A percentile compares a stretch with the other conserved stretches of the same genome.
phyloP scores from a whole-genome alignment of 805 yeast genomes.

The Isabelozyma heimii region DNA sequence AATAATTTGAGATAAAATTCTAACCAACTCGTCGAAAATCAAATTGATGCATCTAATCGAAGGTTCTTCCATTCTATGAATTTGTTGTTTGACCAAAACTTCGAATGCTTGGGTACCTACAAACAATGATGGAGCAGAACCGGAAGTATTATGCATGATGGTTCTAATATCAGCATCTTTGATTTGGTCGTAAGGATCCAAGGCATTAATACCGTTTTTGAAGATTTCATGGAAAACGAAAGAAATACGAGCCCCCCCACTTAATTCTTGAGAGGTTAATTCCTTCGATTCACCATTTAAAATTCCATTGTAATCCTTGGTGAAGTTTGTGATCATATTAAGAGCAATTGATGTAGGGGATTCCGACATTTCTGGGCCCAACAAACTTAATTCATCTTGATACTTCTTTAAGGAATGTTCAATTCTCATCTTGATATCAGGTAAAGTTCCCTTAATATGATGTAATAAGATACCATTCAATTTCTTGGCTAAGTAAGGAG shows the following conservation, averaged over 20 bases:
- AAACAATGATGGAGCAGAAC: constrained; percentile 92
- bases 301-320: constrained; percentile 87
- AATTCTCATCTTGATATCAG: constrained; percentile 89
- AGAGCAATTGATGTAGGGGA: constrained; percentile 87
- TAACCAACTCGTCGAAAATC: constrained; percentile 90
- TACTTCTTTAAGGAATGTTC: constrained; percentile 83
- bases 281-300: constrained; percentile 92
- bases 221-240: constrained; percentile 96
- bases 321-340: constrained; percentile 86
- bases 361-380: constrained; percentile 89
- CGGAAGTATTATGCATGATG: constrained; percentile 94
- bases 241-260: constrained; percentile 97
- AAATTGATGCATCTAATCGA: constrained; percentile 81
- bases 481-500: constrained; percentile 94
- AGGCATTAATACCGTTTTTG: constrained; percentile 85
- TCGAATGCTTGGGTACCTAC: constrained; percentile 98
- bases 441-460: constrained; percentile 68
- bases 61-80: constrained; percentile 92
- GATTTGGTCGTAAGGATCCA: constrained; percentile 95
- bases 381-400: constrained; percentile 67
- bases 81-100: constrained; percentile 90
- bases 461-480: constrained; percentile 82
- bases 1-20: constrained; percentile 82
- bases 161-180: constrained; percentile 95
- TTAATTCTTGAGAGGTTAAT: constrained; percentile 80